Conservation (phyloP, 441 rosid genomes). For the Erodium moschatum region DNA sequence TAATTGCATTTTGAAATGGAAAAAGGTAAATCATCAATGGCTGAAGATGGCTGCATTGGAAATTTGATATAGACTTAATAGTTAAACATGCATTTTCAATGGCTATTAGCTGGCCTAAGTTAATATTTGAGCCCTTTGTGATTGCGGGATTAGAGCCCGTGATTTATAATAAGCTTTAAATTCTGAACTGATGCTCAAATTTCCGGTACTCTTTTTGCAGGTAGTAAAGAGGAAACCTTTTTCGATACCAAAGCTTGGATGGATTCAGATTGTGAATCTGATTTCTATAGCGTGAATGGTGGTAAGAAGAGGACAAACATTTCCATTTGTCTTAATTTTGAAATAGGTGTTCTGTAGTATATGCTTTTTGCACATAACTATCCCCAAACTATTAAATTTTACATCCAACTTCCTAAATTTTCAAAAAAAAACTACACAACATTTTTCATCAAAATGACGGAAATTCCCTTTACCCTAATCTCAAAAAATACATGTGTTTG, state of each 20-base stretch:
- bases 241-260: conserved; percentile 68
- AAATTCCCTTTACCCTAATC: too few species aligned
- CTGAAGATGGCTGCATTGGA: background rate
- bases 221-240: conserved; percentile 81
- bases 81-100: background rate
- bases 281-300: conserved; percentile 79
- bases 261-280: conserved; percentile 79
- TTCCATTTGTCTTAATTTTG: background rate
- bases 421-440: too few species aligned
- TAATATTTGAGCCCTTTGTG: background rate
- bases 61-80: background rate
- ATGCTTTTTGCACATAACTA: background rate
- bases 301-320: conserved; percentile 39
- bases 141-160: background rate
- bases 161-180: too few species aligned
- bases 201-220: conserved; percentile 32
- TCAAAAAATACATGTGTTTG: too few species aligned
- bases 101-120: background rate
- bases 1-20: background rate
- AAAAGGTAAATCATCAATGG: background rate
- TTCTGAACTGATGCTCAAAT: background rate
- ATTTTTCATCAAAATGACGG: too few species aligned
- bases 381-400: too few species aligned
- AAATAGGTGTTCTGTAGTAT: too few species aligned
- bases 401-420: too few species aligned